Percentiles rank a stretch among this genome's conserved stretches.
Evolutionary conservation across 1,139 yeast species (phyloP).

Genomic region (Pichia sp.): DNA sequence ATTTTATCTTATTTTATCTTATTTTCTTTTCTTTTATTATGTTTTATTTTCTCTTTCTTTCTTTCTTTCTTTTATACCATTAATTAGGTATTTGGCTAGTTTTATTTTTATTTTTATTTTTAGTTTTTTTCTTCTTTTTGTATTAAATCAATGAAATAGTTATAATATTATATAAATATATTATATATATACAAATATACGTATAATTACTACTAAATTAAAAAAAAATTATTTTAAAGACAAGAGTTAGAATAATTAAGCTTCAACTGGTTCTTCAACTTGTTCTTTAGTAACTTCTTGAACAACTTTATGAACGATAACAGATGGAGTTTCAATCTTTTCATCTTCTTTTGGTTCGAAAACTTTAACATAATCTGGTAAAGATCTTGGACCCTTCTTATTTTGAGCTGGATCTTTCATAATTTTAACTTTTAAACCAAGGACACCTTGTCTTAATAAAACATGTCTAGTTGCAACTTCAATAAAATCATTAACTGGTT

Average conservation of each 20-base stretch:
- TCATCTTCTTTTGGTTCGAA: conserved; percentile 97
- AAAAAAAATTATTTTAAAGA: too few species aligned
- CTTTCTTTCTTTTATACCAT: too few species aligned
- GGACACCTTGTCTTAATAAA: conserved; percentile 99
- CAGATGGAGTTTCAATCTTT: conserved; percentile 79
- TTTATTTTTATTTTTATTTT: neutral
- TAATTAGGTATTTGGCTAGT: too few species aligned
- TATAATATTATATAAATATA: too few species aligned
- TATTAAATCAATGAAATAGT: neutral
- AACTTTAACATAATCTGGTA: conserved; percentile 96
- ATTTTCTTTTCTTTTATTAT: neutral
- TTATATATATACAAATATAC: too few species aligned
- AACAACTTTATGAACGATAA: conserved; percentile 55
- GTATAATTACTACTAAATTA: too few species aligned
- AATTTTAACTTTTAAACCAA: conserved; percentile 98
- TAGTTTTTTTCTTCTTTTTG: neutral
- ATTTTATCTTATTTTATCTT: neutral
- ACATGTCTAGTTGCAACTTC: conserved; percentile 99
- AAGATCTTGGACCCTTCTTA: conserved; percentile 83
- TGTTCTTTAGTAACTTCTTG: conserved; percentile 33
- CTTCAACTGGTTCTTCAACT: conserved; percentile 11
- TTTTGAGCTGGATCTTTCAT: conserved; percentile 97
- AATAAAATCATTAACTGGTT: conserved; percentile 98
- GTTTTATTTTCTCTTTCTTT: too few species aligned
- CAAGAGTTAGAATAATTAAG: conserved; percentile 1